phyloP scores from a whole-genome alignment of 1,284 basidiomycete genomes.

The Pascua guehoae region DNA sequence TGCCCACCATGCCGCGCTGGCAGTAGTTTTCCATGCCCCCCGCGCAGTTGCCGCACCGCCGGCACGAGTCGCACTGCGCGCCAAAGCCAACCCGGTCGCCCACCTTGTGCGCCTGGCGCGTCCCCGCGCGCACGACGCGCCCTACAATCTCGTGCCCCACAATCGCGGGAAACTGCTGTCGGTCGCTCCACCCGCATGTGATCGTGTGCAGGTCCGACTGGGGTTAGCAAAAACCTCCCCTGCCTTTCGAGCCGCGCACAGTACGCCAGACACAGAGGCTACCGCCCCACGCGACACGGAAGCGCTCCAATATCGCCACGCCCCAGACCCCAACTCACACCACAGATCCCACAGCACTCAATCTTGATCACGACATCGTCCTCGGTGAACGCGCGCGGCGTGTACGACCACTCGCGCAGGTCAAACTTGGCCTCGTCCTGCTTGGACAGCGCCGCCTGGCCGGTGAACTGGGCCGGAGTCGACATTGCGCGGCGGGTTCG shows the following conservation, averaged over 20 bases:
- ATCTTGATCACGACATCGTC: constrained; percentile 29
- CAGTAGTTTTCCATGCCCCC: constrained; percentile 59
- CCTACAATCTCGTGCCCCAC: constrained; percentile 55
- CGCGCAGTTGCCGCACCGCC: constrained; percentile 58
- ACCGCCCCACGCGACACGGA: too few species aligned
- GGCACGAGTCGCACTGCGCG: constrained; percentile 58
- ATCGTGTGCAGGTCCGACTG: constrained; percentile 31
- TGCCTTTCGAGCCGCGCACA: background rate
- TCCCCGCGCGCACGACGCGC: constrained; percentile 45
- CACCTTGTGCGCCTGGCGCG: constrained; percentile 55
- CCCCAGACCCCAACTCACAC: constrained; percentile 12
- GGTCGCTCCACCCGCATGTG: constrained; percentile 26
- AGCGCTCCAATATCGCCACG: too few species aligned
- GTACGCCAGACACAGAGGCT: too few species aligned
- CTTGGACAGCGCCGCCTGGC: constrained; percentile 23
- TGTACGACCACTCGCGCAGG: constrained; percentile 26
- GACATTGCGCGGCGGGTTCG: background rate
- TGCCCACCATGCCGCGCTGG: constrained; percentile 17
- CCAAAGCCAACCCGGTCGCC: constrained; percentile 65
- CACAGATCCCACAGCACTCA: constrained; percentile 22
- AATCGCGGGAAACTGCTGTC: constrained; percentile 17
- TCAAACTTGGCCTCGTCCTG: constrained; percentile 24
- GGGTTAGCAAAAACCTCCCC: background rate
- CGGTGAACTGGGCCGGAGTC: constrained; percentile 21
- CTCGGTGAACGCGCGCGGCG: constrained; percentile 28